Conservation (phyloP, 148 eudicot species). For the Pouteria glomerata region DNA sequence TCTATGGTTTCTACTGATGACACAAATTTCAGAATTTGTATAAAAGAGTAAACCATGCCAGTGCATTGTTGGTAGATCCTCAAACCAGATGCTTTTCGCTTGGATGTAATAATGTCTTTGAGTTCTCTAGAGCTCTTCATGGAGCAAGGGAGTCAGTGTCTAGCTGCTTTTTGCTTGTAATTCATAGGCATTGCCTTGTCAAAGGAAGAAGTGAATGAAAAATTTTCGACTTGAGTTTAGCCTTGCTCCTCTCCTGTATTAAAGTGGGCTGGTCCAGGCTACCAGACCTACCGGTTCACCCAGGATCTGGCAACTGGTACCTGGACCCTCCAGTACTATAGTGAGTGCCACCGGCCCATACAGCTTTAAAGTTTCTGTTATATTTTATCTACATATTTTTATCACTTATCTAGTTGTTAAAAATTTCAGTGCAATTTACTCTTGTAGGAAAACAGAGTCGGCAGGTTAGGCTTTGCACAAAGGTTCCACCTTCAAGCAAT, state of each 20-base stretch:
- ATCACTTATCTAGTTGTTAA: not conserved
- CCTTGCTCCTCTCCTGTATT: conserved; percentile 2
- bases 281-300: not conserved
- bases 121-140: too few relatives aligned
- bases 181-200: too few relatives aligned
- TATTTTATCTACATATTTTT: not conserved
- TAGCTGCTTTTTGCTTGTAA: too few relatives aligned
- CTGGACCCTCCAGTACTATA: conserved; percentile 4
- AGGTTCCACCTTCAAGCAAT: conserved; percentile 76
- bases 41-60: too few relatives aligned
- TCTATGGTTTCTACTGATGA: too few relatives aligned
- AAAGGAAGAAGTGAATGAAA: too few relatives aligned
- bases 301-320: not conserved
- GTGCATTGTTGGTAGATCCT: too few relatives aligned
- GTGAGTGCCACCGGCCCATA: not conserved
- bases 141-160: too few relatives aligned
- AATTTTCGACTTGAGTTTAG: not conserved
- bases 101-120: too few relatives aligned
- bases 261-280: not conserved
- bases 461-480: conserved; percentile 61
- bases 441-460: conserved; percentile 67
- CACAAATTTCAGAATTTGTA: too few relatives aligned
- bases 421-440: not conserved
- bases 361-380: not conserved
- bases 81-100: too few relatives aligned